Evolutionary conservation across 2,329 filamentous ascomycete genomes (phyloP).

Genomic region (Colletotrichum noveboracense): DNA sequence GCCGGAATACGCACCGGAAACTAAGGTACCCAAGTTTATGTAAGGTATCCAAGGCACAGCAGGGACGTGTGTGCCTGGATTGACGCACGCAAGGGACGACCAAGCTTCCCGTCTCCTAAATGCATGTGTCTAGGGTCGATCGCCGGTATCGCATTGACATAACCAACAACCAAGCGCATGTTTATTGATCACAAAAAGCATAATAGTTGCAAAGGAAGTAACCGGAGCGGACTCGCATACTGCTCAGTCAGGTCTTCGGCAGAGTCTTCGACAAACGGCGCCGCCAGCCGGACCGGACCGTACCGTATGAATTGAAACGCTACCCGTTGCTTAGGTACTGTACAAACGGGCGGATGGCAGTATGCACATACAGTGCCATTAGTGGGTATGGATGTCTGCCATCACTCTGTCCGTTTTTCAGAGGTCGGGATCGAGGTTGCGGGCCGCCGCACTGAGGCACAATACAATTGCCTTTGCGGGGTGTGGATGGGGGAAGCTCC

Average conservation of each 20-base stretch:
- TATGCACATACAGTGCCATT: neutral
- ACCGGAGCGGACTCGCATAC: neutral
- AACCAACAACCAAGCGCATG: neutral
- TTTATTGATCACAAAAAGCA: neutral
- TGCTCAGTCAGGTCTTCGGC: neutral
- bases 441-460: neutral
- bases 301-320: neutral
- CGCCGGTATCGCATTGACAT: conserved; percentile 6
- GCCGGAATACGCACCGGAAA: neutral
- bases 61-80: neutral
- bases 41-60: neutral
- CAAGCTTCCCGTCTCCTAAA: neutral
- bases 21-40: neutral
- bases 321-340: neutral
- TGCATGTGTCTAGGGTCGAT: neutral
- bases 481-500: neutral
- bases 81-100: neutral
- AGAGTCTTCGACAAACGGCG: conserved; percentile 14
- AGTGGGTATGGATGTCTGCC: neutral
- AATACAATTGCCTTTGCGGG: conserved; percentile 1
- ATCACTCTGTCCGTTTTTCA: neutral
- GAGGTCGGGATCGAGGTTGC: neutral
- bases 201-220: neutral
- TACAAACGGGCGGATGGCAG: neutral
- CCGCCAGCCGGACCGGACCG: neutral